Conservation (phyloP, 768 basidiomycete genomes). For the Collybiopsis confluens region DNA sequence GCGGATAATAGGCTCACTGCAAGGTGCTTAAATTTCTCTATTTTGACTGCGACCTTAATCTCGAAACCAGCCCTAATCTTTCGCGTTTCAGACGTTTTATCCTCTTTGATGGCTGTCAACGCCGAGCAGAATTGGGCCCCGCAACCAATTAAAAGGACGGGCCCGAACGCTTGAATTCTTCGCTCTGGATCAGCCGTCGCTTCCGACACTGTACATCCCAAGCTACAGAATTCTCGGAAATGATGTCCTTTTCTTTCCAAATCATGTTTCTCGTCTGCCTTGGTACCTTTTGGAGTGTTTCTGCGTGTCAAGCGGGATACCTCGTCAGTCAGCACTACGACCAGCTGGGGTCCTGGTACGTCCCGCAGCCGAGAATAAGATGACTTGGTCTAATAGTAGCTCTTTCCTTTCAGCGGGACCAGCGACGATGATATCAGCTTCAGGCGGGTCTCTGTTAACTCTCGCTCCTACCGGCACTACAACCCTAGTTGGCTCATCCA, state of each 20-base stretch:
- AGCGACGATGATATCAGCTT: not conserved
- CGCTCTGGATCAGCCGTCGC: not conserved
- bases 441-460: not conserved
- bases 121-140: not conserved
- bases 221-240: not conserved
- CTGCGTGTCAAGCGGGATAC: not conserved
- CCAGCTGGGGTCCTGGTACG: slow-evolving; percentile 1
- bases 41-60: too few relatives aligned
- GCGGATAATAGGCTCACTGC: too few relatives aligned
- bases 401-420: not conserved
- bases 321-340: not conserved
- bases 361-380: not conserved
- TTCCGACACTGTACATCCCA: not conserved
- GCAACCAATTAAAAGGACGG: not conserved
- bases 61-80: too few relatives aligned
- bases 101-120: too few relatives aligned
- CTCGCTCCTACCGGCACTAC: not conserved
- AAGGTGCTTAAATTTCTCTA: too few relatives aligned
- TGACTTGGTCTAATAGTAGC: not conserved
- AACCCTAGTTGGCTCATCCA: not conserved
- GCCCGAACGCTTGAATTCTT: not conserved
- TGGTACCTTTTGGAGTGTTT: slow-evolving; percentile 1
- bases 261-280: slow-evolving; percentile 5
- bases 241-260: not conserved
- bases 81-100: too few relatives aligned